A percentile compares a stretch with the other conserved stretches of the same genome.
These are phyloP conservation scores for Penicillium antarcticum DNA, from an alignment of 495 filamentous ascomycete genomes.

Conservation along the genomic window DNA sequence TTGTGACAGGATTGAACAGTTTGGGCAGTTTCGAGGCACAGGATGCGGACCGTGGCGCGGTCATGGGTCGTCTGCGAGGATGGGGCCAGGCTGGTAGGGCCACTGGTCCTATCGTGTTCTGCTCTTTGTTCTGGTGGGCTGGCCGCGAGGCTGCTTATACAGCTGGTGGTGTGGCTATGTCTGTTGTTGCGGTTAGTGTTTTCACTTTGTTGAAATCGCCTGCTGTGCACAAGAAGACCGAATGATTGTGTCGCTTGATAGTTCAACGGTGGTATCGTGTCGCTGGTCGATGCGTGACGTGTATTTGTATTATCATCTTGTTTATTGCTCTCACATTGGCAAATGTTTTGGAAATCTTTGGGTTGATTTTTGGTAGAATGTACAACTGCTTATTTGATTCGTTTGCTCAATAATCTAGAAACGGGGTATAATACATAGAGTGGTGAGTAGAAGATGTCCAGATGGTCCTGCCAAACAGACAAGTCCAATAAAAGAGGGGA, in stretches of 20 bases:
- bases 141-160: conserved; percentile 82
- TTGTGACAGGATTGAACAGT: conserved; percentile 91
- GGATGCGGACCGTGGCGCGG: conserved; percentile 76
- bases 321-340: not conserved
- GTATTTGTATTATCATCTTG: not conserved
- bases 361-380: too few relatives aligned
- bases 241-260: not conserved
- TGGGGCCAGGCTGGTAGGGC: conserved; percentile 86
- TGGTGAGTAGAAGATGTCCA: not conserved
- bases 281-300: too few relatives aligned
- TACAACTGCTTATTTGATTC: too few relatives aligned
- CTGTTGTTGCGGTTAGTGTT: conserved; percentile 65
- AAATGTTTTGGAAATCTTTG: too few relatives aligned
- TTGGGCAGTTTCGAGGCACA: conserved; percentile 84
- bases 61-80: conserved; percentile 80
- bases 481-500: not conserved
- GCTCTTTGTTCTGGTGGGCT: conserved; percentile 98
- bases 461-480: not conserved
- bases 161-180: conserved; percentile 75
- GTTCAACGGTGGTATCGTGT: too few relatives aligned
- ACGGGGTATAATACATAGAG: conserved; percentile 11
- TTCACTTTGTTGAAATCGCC: conserved; percentile 62
- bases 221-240: conserved; percentile 13
- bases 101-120: conserved; percentile 84
- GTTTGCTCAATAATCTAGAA: too few relatives aligned